Evolutionary conservation across 1,284 basidiomycete genomes (phyloP).

Genomic region (Malassezia sp.): DNA sequence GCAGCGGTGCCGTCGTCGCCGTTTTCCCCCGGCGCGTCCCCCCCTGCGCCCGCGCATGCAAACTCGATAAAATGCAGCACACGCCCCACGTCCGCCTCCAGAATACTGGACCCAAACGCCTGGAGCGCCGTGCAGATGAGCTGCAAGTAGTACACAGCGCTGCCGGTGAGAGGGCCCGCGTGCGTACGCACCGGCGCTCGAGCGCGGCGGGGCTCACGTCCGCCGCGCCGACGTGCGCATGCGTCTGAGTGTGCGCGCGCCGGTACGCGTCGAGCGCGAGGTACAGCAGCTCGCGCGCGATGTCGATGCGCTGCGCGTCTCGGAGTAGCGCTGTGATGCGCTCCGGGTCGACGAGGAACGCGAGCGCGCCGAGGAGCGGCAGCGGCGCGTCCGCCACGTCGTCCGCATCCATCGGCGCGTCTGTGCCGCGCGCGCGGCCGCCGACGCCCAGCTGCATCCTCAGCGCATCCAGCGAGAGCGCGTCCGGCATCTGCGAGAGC

Average conservation of each 20-base stretch:
- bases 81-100: constrained; percentile 26
- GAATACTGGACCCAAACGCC: constrained; percentile 29
- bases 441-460: not conserved
- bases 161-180: no score
- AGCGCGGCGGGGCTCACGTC: not conserved
- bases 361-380: constrained; percentile 17
- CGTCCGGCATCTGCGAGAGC: not conserved
- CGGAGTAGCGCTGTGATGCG: constrained; percentile 22
- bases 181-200: constrained; percentile 18
- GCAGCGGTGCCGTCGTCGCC: not conserved
- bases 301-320: constrained; percentile 16
- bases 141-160: constrained; percentile 33
- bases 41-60: constrained; percentile 18
- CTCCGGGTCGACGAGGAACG: constrained; percentile 22
- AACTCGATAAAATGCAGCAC: constrained; percentile 37
- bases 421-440: no score
- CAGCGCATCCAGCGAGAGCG: not conserved
- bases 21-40: no score
- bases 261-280: constrained; percentile 24
- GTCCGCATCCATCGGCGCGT: not conserved
- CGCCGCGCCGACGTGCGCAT: constrained; percentile 1
- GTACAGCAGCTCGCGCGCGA: constrained; percentile 20
- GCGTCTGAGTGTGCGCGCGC: constrained; percentile 15
- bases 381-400: not conserved
- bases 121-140: constrained; percentile 34